Percentiles rank a stretch among this genome's conserved stretches.
Evolutionary conservation across 495 filamentous ascomycete species (phyloP).

Genomic region (Collariella sp.): DNA sequence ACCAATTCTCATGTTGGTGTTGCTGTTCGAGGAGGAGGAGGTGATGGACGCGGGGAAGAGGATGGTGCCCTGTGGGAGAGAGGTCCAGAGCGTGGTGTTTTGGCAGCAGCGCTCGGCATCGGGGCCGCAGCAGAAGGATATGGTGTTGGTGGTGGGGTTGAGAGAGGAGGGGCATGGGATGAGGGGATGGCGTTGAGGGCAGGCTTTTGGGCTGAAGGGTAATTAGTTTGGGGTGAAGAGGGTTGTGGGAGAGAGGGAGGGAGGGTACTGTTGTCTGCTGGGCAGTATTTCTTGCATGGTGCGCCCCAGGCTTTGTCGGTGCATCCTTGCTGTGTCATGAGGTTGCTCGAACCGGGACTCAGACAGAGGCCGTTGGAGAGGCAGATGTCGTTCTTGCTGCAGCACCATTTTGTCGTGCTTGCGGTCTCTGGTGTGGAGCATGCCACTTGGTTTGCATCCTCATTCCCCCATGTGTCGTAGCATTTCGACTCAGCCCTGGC

Average conservation of each 20-base stretch:
- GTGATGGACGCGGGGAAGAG: background rate
- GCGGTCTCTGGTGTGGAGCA: background rate
- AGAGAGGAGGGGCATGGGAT: constrained; percentile 13
- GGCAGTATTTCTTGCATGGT: constrained; percentile 13
- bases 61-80: constrained; percentile 11
- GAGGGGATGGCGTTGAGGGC: background rate
- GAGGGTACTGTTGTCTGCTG: background rate
- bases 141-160: background rate
- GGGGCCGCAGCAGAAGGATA: constrained; percentile 18
- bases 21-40: background rate
- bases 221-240: background rate
- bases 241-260: too few relatives aligned
- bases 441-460: constrained; percentile 9
- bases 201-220: background rate
- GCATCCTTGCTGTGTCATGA: constrained; percentile 24
- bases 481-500: constrained; percentile 5
- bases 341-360: constrained; percentile 10
- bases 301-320: constrained; percentile 15
- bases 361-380: constrained; percentile 22
- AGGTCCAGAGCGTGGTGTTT: background rate
- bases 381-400: constrained; percentile 16
- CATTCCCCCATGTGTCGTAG: constrained; percentile 17
- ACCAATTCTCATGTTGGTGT: constrained; percentile 1
- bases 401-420: constrained; percentile 9
- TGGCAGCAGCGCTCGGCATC: constrained; percentile 10